These are phyloP conservation scores for Penicillium aurantiogriseum DNA, from an alignment of 2,329 filamentous ascomycete species.

Conservation along the genomic window DNA sequence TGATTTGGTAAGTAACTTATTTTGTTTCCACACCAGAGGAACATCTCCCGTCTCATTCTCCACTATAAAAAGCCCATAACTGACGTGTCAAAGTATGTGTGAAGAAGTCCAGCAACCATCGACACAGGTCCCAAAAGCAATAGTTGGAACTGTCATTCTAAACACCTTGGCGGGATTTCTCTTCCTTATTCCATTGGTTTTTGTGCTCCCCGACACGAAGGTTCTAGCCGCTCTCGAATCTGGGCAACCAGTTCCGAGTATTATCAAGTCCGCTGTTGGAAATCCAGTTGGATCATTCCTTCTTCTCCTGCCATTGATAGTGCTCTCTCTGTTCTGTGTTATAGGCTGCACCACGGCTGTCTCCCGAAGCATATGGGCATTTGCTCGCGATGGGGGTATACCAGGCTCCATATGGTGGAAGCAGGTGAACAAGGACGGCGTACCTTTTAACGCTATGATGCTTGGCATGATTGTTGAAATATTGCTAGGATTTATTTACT, in stretches of 20 bases:
- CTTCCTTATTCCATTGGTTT: slow-evolving; percentile 70
- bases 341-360: slow-evolving; percentile 70
- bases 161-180: slow-evolving; percentile 63
- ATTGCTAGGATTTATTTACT: slow-evolving; percentile 71
- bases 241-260: slow-evolving; percentile 68
- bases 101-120: slow-evolving; percentile 65
- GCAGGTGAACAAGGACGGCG: slow-evolving; percentile 59
- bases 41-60: background rate
- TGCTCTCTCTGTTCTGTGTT: slow-evolving; percentile 71
- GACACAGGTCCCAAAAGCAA: slow-evolving; percentile 66
- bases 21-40: background rate
- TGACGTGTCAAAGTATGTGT: slow-evolving; percentile 50
- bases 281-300: slow-evolving; percentile 69
- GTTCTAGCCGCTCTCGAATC: slow-evolving; percentile 62
- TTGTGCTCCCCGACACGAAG: slow-evolving; percentile 67
- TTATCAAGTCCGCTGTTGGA: slow-evolving; percentile 72
- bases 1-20: slow-evolving; percentile 62
- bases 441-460: slow-evolving; percentile 66
- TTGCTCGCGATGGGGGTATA: slow-evolving; percentile 70
- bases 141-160: slow-evolving; percentile 64
- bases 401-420: slow-evolving; percentile 64
- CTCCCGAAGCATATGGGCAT: slow-evolving; percentile 69
- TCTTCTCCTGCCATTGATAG: slow-evolving; percentile 63
- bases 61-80: background rate
- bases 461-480: slow-evolving; percentile 67